Base-by-base conservation (phyloP, 129 eudicot genomes). In the Arctium lappa region DNA sequence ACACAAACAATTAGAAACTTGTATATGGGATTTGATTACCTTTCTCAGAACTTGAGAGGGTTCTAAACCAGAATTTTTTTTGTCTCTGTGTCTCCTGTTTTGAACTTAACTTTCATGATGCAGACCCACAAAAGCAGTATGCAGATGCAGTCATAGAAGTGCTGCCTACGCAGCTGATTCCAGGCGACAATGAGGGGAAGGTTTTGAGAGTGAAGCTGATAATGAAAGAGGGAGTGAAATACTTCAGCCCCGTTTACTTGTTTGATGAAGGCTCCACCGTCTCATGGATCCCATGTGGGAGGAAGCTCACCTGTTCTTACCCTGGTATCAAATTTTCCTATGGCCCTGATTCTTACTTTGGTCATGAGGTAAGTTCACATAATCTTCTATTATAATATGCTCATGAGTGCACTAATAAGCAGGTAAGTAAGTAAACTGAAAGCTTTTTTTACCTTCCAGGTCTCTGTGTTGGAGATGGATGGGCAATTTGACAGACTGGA, bases 121-220 rank as follows among this genome's bases (percentile, higher is more conserved):
- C 93, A 95, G 99, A 95, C 84, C 97, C 99, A 80, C 99, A 95
- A 85, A 95, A 95, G 90, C 97, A 93, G 79, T 95, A 88, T 34
- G 97, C 99, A 3, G 99, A 95, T 87, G 99, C 97, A 30, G 99
- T 95, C 12, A 93, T 95, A 27, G 99, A 95, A 85, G 99, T 95
- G 38, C 46, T 95, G 86, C 99, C 99, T 30, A 93, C 99, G 0
- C 91, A 95, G 75, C 99, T 95, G 29, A 95, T 95, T 44, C 99
- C 99, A 3, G 99, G 80, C 40, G 99, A 95, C 84, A 88, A 92
- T n/a, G 99, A 90, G 66, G 97, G 97, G 22, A 95, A 95, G 83
- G 94, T 92, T 48, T 84, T 95, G 77, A 91, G 97, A 90, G 99
- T 95, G 78, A 90, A 90, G 86, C 80, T 95, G 88, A 95, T 95